These are phyloP conservation scores for Kregervanrija pseudodelftensis DNA, from an alignment of 805 yeast species.

Conservation along the genomic window DNA sequence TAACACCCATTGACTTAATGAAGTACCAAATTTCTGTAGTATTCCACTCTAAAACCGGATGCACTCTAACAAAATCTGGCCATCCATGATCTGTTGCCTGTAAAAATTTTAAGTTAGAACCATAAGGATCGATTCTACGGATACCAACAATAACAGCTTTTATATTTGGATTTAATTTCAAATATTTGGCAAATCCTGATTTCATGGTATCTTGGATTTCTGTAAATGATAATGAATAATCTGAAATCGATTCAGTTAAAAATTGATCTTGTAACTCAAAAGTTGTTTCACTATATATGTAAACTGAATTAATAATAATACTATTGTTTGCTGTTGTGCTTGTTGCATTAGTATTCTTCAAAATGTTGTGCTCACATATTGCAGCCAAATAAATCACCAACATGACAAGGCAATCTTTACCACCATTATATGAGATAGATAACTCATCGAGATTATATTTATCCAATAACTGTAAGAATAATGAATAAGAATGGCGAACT, in stretches of 20 bases:
- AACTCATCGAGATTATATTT: constrained; percentile 36
- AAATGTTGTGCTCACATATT: constrained; percentile 17
- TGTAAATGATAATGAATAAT: constrained; percentile 48
- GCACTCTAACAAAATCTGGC: constrained; percentile 81
- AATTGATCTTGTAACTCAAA: constrained; percentile 67
- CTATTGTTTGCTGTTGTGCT: constrained; percentile 13
- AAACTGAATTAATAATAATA: constrained; percentile 41
- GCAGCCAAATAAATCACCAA: constrained; percentile 65
- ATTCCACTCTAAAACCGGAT: constrained; percentile 87
- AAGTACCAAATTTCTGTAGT: constrained; percentile 84
- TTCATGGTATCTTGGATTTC: constrained; percentile 43
- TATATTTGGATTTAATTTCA: constrained; percentile 44
- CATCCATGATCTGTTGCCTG: constrained; percentile 84
- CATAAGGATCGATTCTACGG: constrained; percentile 82
- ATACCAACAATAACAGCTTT: constrained; percentile 82
- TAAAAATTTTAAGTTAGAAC: constrained; percentile 46
- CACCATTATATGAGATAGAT: constrained; percentile 89
- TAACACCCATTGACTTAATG: constrained; percentile 46
- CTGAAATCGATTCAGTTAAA: constrained; percentile 43
- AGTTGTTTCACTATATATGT: constrained; percentile 67
- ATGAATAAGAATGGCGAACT: constrained; percentile 16
- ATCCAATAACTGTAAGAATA: constrained; percentile 15
- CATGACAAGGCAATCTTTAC: constrained; percentile 93
- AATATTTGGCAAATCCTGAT: constrained; percentile 60
- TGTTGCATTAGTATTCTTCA: constrained; percentile 5